Evolutionary conservation across 2,329 filamentous ascomycete species (phyloP).

Genomic region (Cordyceps farinosa): DNA sequence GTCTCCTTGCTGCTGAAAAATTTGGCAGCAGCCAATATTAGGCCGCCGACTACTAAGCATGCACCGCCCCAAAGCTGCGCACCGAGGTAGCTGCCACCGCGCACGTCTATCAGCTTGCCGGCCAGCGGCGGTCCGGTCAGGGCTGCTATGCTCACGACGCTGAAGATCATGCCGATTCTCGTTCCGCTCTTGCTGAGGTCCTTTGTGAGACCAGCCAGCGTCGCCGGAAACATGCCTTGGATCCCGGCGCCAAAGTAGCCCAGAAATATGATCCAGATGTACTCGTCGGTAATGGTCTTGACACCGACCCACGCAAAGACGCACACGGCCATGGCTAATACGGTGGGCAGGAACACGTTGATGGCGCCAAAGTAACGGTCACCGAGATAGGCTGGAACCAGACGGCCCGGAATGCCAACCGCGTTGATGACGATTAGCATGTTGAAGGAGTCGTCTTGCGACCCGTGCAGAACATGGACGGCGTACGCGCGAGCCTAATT

Average conservation of each 20-base stretch:
- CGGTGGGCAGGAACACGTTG: conserved; percentile 51
- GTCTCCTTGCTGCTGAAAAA: conserved; percentile 28
- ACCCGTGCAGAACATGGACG: conserved; percentile 41
- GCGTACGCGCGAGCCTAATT: conserved; percentile 37
- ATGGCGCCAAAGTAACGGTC: conserved; percentile 52
- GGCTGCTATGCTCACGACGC: conserved; percentile 51
- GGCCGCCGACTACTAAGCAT: conserved; percentile 41
- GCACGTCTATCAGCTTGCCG: conserved; percentile 45
- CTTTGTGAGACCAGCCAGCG: conserved; percentile 42
- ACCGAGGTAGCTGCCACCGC: conserved; percentile 43
- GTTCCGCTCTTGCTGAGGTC: conserved; percentile 53
- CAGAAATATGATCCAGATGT: conserved; percentile 60
- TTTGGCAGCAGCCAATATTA: conserved; percentile 40
- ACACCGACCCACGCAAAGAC: conserved; percentile 55
- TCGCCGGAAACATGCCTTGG: conserved; percentile 63
- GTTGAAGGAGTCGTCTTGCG: conserved; percentile 50
- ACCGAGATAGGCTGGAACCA: conserved; percentile 53
- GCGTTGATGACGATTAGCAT: conserved; percentile 59
- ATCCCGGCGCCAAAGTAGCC: conserved; percentile 62
- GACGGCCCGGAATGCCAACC: conserved; percentile 52
- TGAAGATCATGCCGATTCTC: conserved; percentile 59
- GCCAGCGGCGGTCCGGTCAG: conserved; percentile 54
- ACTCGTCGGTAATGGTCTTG: conserved; percentile 37
- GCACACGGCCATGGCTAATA: conserved; percentile 43
- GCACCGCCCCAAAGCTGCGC: conserved; percentile 50